A percentile compares a stretch with the other conserved stretches of the same genome.
These are phyloP conservation scores for Aureobasidium vineae DNA, from an alignment of 2,329 filamentous ascomycete genomes.

Conservation along the genomic window DNA sequence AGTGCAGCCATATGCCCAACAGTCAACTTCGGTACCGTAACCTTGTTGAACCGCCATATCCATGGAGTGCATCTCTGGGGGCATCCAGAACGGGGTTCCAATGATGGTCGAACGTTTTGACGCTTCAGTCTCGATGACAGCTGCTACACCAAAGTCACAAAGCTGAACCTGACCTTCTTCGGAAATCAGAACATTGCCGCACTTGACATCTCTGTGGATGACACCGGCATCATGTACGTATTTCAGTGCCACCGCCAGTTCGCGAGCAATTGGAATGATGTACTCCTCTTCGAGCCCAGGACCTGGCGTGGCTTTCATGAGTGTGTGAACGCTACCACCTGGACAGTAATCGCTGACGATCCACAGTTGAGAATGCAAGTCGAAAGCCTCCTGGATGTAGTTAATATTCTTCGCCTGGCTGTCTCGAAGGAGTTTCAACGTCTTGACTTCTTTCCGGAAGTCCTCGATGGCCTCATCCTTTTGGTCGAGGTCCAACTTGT, in stretches of 20 bases:
- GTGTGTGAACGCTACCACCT: conserved; percentile 71
- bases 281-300: conserved; percentile 57
- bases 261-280: conserved; percentile 63
- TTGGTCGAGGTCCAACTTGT: conserved; percentile 60
- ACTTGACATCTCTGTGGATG: conserved; percentile 65
- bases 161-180: conserved; percentile 75
- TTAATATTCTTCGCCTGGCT: conserved; percentile 77
- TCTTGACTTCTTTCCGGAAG: conserved; percentile 62
- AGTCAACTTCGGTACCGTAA: conserved; percentile 60
- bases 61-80: conserved; percentile 60
- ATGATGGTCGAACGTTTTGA: conserved; percentile 79
- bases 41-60: conserved; percentile 31
- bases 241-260: conserved; percentile 60
- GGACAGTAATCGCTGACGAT: conserved; percentile 85
- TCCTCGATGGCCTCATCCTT: conserved; percentile 61
- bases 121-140: conserved; percentile 70
- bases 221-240: conserved; percentile 65
- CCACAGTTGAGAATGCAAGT: conserved; percentile 78
- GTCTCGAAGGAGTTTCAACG: conserved; percentile 70
- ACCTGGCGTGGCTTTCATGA: conserved; percentile 52
- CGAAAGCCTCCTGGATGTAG: conserved; percentile 73
- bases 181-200: conserved; percentile 75
- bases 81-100: conserved; percentile 85
- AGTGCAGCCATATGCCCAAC: conserved; percentile 82
- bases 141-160: conserved; percentile 81